phyloP scores from a whole-genome alignment of 177 flowering plant species.

The Tripterygium wilfordii region DNA sequence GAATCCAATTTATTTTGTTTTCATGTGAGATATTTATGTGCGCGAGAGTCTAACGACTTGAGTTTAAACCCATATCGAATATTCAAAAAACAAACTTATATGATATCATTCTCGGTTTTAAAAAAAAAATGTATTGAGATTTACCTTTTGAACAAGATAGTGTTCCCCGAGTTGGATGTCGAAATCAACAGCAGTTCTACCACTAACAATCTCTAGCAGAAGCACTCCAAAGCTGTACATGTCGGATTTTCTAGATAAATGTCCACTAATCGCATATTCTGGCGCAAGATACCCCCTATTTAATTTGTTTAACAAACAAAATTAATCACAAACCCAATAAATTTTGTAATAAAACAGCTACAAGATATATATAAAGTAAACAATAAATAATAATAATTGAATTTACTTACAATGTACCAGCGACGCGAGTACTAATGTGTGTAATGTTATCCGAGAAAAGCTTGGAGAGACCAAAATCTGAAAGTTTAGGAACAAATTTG shows the following conservation, averaged over 20 bases:
- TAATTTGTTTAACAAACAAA: no score
- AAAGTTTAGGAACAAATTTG: conserved; percentile 21
- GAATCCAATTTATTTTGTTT: no score
- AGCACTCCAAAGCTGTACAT: conserved; percentile 60
- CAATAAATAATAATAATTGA: no score
- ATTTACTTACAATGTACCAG: conserved; percentile 45
- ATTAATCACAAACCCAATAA: no score
- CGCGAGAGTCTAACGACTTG: no score
- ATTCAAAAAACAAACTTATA: background rate
- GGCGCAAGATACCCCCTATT: conserved; percentile 69
- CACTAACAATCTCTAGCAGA: conserved; percentile 49
- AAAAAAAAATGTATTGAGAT: background rate
- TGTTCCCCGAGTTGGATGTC: conserved; percentile 33
- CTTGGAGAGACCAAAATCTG: conserved; percentile 33
- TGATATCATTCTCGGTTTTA: background rate
- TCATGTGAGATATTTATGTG: no score
- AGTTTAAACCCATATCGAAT: no score
- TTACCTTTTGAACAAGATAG: conserved; percentile 43
- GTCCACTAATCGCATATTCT: conserved; percentile 55
- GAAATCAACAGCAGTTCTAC: conserved; percentile 31
- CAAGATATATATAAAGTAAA: no score
- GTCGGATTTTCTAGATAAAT: conserved; percentile 51
- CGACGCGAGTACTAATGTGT: conserved; percentile 42
- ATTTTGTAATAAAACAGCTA: no score
- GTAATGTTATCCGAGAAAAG: conserved; percentile 25